Conservation (phyloP, 2,329 filamentous ascomycete species). For the Colletotrichum camelliae region DNA sequence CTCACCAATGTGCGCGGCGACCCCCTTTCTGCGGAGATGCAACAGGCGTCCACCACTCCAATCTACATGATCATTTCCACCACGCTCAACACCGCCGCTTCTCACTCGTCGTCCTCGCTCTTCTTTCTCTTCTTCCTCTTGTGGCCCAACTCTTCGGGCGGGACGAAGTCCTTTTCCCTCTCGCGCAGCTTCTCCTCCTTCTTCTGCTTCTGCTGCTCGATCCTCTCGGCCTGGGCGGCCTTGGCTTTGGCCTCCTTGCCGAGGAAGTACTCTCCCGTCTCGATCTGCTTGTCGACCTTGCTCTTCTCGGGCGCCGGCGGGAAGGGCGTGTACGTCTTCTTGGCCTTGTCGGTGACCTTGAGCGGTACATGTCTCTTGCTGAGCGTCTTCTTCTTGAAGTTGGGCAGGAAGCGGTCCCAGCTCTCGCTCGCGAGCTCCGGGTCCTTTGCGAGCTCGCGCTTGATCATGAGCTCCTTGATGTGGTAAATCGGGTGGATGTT, state of each 20-base stretch:
- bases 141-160: conserved; percentile 76
- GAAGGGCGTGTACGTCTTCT: conserved; percentile 97
- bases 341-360: conserved; percentile 90
- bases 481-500: conserved; percentile 96
- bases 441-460: conserved; percentile 88
- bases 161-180: conserved; percentile 83
- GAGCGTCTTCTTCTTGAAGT: conserved; percentile 94
- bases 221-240: conserved; percentile 76
- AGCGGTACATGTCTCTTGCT: conserved; percentile 82
- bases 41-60: background rate
- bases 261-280: conserved; percentile 96
- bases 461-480: conserved; percentile 82
- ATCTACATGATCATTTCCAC: background rate
- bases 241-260: conserved; percentile 92
- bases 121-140: conserved; percentile 72
- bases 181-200: conserved; percentile 88
- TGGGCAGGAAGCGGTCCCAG: conserved; percentile 95
- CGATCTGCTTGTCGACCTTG: conserved; percentile 98
- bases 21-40: background rate
- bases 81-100: background rate
- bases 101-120: conserved; percentile 34
- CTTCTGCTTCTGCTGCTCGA: conserved; percentile 85
- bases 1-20: conserved; percentile 7
- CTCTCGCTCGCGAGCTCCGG: conserved; percentile 85
- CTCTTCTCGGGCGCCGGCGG: conserved; percentile 97